Conservation (phyloP, 768 basidiomycete species). For the Strobilomyces echinocephalus region DNA sequence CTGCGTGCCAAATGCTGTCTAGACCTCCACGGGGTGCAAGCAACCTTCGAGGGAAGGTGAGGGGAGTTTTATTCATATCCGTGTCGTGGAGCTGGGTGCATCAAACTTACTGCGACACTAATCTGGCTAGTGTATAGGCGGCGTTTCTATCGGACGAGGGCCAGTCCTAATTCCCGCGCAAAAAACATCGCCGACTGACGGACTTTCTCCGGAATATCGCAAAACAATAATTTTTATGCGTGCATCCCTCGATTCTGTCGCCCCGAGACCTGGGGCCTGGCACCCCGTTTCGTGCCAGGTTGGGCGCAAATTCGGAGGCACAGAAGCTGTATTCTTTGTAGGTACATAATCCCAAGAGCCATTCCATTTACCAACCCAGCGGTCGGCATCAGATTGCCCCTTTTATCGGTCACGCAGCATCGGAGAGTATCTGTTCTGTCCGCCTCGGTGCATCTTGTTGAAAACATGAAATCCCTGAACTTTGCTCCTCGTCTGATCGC, state of each 20-base stretch:
- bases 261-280: neutral
- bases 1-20: constrained; percentile 2
- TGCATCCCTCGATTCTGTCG: constrained; percentile 11
- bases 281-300: neutral
- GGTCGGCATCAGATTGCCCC: neutral
- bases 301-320: constrained; percentile 4
- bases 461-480: constrained; percentile 16
- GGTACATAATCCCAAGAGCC: neutral
- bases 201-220: constrained; percentile 7
- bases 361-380: neutral
- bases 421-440: constrained; percentile 2
- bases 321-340: constrained; percentile 1
- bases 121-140: constrained; percentile 6
- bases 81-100: constrained; percentile 20
- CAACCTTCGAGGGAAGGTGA: constrained; percentile 5
- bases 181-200: constrained; percentile 1
- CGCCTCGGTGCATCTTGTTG: constrained; percentile 1
- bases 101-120: constrained; percentile 6
- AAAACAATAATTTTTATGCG: constrained; percentile 9
- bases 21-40: constrained; percentile 2
- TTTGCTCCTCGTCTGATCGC: constrained; percentile 9
- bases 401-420: neutral
- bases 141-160: constrained; percentile 3
- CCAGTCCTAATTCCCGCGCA: constrained; percentile 21
- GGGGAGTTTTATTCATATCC: constrained; percentile 21